Percentiles rank a stretch among this genome's conserved stretches.
Evolutionary conservation across 164 flowering plant genomes (phyloP).

Genomic region (Akebia trifoliata): DNA sequence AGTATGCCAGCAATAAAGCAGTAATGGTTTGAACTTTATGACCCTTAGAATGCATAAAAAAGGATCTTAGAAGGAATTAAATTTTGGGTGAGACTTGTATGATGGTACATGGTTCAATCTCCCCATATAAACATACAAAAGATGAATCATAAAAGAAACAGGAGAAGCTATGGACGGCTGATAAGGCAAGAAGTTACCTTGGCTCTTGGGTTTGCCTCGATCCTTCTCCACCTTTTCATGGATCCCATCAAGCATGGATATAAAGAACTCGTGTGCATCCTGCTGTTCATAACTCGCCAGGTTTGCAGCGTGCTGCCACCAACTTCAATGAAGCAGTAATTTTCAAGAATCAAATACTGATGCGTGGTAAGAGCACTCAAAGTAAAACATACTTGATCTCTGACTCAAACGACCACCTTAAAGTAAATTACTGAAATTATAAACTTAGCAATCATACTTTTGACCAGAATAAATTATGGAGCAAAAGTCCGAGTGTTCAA

Average conservation of each 20-base stretch:
- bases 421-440: neutral
- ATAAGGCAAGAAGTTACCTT: constrained; percentile 41
- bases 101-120: neutral
- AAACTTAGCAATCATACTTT: neutral
- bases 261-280: constrained; percentile 95
- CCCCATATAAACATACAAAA: neutral
- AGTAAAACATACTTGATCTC: constrained; percentile 8
- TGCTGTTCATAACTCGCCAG: constrained; percentile 94
- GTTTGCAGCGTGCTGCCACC: constrained; percentile 96
- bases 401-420: neutral
- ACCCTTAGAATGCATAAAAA: neutral
- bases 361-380: constrained; percentile 5
- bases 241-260: constrained; percentile 83
- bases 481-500: too few relatives aligned
- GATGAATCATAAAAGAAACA: neutral
- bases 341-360: constrained; percentile 16
- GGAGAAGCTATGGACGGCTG: constrained; percentile 1
- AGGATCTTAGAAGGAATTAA: neutral
- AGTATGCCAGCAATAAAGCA: neutral
- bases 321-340: constrained; percentile 43
- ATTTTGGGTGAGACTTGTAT: neutral
- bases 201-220: constrained; percentile 40
- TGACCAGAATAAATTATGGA: too few relatives aligned
- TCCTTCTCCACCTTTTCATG: constrained; percentile 77
- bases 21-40: neutral